A percentile compares a stretch with the other conserved stretches of the same genome.
Conservation (phyloP, 2,329 filamentous ascomycete genomes). For the Colletotrichum lupini region DNA sequence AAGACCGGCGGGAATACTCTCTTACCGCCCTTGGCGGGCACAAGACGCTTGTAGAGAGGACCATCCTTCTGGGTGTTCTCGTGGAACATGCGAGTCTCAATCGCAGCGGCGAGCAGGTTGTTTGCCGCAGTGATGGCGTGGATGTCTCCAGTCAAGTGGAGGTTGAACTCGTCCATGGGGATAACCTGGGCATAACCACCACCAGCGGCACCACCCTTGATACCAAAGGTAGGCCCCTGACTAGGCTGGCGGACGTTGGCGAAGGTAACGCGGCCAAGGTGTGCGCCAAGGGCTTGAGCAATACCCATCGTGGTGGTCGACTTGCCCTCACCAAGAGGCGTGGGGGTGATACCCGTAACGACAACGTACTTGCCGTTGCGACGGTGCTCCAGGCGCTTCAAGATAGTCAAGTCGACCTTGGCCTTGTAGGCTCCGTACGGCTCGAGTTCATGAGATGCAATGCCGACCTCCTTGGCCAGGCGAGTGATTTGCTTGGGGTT, state of each 20-base stretch:
- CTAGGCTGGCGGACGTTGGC: constrained; percentile 97
- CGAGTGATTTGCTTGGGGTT: constrained; percentile 91
- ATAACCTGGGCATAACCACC: constrained; percentile 99
- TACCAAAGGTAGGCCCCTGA: constrained; percentile 97
- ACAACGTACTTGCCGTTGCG: constrained; percentile 91
- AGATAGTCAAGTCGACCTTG: constrained; percentile 86
- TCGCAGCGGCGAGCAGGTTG: constrained; percentile 94
- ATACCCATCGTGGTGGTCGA: constrained; percentile 98
- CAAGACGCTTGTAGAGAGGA: constrained; percentile 86
- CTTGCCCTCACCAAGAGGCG: constrained; percentile 96
- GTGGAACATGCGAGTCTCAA: constrained; percentile 98
- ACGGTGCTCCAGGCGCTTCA: constrained; percentile 88
- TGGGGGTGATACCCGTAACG: constrained; percentile 95
- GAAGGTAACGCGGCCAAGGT: constrained; percentile 88
- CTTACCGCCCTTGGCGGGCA: constrained; percentile 90
- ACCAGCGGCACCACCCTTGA: constrained; percentile 97
- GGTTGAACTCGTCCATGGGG: constrained; percentile 99
- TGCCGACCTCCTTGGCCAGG: constrained; percentile 87
- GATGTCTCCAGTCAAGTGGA: constrained; percentile 97
- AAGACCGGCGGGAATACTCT: constrained; percentile 89
- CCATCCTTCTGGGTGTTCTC: constrained; percentile 95
- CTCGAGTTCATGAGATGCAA: constrained; percentile 89
- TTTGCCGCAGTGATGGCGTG: constrained; percentile 97
- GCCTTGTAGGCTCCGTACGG: constrained; percentile 96
- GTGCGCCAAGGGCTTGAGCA: constrained; percentile 90